Evolutionary conservation across 2,329 filamentous ascomycete genomes (phyloP).

Genomic region (Fusarium ramigenum): DNA sequence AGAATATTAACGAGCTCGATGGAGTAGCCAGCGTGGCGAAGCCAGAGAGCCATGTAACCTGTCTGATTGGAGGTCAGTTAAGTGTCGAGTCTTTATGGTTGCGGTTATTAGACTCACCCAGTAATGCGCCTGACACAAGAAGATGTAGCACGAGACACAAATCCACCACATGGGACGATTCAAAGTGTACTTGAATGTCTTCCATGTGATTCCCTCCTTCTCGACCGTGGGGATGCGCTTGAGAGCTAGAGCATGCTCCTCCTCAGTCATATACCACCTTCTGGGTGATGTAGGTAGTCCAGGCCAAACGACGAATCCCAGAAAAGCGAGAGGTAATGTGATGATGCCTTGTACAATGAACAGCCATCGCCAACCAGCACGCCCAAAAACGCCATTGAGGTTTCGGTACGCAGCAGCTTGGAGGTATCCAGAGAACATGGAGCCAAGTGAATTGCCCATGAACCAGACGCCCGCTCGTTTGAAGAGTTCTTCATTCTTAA

Average conservation of each 20-base stretch:
- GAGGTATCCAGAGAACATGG: not conserved
- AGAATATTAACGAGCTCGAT: conserved; percentile 1
- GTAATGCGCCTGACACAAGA: not conserved
- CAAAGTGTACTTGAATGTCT: not conserved
- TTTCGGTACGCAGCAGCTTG: conserved; percentile 2
- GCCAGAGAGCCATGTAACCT: not conserved
- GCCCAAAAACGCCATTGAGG: not conserved
- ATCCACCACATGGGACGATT: conserved; percentile 10
- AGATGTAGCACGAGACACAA: not conserved
- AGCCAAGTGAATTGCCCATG: not conserved
- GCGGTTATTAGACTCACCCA: not conserved
- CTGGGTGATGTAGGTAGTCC: not conserved
- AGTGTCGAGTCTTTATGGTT: accelerated
- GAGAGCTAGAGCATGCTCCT: not conserved
- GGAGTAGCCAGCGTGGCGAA: not conserved
- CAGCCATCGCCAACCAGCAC: conserved; percentile 3
- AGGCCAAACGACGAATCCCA: not conserved
- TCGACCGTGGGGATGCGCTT: not conserved
- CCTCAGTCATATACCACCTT: not conserved
- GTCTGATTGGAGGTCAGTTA: not conserved
- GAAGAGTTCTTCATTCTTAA: conserved; percentile 2
- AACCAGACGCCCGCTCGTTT: conserved; percentile 1
- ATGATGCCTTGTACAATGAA: conserved; percentile 1
- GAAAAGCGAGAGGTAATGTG: not conserved
- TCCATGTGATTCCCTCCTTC: not conserved